Conservation (phyloP, 768 basidiomycete species). For the Ephemerocybe angulata region DNA sequence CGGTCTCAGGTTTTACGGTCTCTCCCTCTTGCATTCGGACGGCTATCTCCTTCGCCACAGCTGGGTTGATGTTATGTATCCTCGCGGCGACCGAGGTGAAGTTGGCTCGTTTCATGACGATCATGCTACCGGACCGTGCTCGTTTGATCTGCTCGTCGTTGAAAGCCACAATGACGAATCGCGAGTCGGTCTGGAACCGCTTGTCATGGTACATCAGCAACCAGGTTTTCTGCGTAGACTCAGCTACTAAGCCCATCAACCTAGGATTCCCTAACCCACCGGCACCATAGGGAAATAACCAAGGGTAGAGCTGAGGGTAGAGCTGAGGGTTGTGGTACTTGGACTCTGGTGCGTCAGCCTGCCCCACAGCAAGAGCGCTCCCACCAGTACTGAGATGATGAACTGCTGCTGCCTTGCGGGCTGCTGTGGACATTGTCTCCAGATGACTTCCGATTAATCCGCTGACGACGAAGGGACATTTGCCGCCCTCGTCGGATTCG, state of each 20-base stretch:
- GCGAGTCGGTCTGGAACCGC: conserved; percentile 30
- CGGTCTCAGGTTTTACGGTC: not conserved
- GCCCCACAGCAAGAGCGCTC: conserved; percentile 26
- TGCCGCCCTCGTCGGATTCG: conserved; percentile 17
- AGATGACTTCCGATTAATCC: conserved; percentile 28
- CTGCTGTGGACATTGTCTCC: conserved; percentile 15
- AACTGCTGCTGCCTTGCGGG: conserved; percentile 20
- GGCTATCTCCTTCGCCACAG: conserved; percentile 5
- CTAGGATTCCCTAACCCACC: conserved; percentile 20
- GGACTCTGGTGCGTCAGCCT: conserved; percentile 20
- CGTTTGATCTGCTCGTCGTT: conserved; percentile 30
- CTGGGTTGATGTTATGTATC: conserved; percentile 16
- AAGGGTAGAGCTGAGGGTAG: conserved; percentile 29
- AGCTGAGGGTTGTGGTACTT: conserved; percentile 31
- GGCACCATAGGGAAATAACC: conserved; percentile 35
- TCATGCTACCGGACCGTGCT: conserved; percentile 6
- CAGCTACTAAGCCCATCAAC: not conserved
- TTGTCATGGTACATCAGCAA: conserved; percentile 33
- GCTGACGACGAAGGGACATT: conserved; percentile 36
- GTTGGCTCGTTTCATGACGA: conserved; percentile 7
- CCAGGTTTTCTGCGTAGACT: conserved; percentile 14
- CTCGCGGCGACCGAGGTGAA: conserved; percentile 19
- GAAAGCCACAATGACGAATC: conserved; percentile 29
- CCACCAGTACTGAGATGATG: conserved; percentile 23
- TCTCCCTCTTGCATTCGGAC: not conserved